Base-by-base conservation (phyloP, 1,284 basidiomycete species). In the Boletus sp. region DNA sequence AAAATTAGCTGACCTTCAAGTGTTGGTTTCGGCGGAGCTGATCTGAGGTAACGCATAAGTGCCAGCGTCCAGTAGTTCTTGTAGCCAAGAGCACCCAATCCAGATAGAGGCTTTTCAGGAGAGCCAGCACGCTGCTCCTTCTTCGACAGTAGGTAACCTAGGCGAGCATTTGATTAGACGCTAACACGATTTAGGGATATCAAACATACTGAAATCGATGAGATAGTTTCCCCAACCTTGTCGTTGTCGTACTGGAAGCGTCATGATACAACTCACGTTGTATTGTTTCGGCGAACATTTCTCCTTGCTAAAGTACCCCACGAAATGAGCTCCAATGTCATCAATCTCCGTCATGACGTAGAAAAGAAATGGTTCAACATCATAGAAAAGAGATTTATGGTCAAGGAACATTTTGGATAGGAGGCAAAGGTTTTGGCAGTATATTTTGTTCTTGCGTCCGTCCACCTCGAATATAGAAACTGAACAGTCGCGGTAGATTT, bases 231-330 rank as follows among this genome's bases (percentile, higher is more conserved):
- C 94, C 92, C 93, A 97, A 0, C 94, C 94, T 63, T 90, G 85
- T 50, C 96, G 75, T 67, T 99, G 96, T 55, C 94, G 76, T 33
- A 98, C 89, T 1, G 96, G 96, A 34, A 99, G 72, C 9, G 96
- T 99, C 94, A 99, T 97, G 67, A 99, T 99, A 73, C 96, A 99
- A 69, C 92, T 96, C 55, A 99, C 84, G 70, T 99, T 99, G 69
- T 91, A 93, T 64, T 95, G 90, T 69, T 94, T 92, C 44, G 90
- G 86, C 65, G 91, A 95, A 41, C 91, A 78, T 73, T 99, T 99
- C 77, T 99, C 96, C 69, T 99, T 99, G 69, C 90, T 94, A 67
- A 98, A 99, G 69, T 99, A 99, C 10, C 96, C 96, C 40, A 99
- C 90, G 64, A 99, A 99, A 41, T 91, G 88, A 22, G 92, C 89